Evolutionary conservation across 495 filamentous ascomycete genomes (phyloP).

Genomic region (Cercophora scortea): DNA sequence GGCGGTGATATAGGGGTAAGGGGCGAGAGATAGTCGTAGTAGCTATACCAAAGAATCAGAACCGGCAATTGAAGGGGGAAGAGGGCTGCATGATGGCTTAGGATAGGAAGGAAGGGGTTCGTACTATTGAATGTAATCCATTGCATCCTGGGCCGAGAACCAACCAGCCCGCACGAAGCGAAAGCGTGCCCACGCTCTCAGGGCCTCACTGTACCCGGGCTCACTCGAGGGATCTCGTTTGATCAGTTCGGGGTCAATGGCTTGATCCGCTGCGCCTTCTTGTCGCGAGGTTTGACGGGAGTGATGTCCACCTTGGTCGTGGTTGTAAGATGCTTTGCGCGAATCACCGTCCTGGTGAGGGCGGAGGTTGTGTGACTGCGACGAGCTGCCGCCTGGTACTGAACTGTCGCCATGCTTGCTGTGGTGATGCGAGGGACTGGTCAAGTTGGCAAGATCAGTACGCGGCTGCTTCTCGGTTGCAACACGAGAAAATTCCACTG

Average conservation of each 20-base stretch:
- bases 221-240: constrained; percentile 27
- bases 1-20: constrained; percentile 87
- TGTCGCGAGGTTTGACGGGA: constrained; percentile 14
- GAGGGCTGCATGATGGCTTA: not conserved
- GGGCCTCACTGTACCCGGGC: constrained; percentile 53
- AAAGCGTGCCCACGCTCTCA: constrained; percentile 82
- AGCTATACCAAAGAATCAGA: constrained; percentile 41
- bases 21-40: constrained; percentile 81
- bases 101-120: constrained; percentile 9
- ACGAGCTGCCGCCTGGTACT: not conserved
- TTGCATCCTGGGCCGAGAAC: constrained; percentile 89
- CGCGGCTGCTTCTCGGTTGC: not conserved
- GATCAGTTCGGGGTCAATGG: constrained; percentile 30
- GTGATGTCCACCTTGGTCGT: constrained; percentile 8
- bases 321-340: constrained; percentile 11
- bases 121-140: constrained; percentile 88
- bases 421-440: constrained; percentile 18
- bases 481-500: constrained; percentile 15
- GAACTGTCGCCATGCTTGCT: not conserved
- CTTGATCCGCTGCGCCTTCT: constrained; percentile 15
- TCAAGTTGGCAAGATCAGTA: constrained; percentile 8
- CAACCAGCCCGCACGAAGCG: constrained; percentile 92
- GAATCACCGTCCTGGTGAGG: constrained; percentile 10
- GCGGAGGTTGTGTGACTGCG: constrained; percentile 10
- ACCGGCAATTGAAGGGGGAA: not conserved